Evolutionary conservation across 257 asterid genomes (phyloP), one percentile per base, ranked within the genome.

Genomic region (Solanum arcanum): DNA sequence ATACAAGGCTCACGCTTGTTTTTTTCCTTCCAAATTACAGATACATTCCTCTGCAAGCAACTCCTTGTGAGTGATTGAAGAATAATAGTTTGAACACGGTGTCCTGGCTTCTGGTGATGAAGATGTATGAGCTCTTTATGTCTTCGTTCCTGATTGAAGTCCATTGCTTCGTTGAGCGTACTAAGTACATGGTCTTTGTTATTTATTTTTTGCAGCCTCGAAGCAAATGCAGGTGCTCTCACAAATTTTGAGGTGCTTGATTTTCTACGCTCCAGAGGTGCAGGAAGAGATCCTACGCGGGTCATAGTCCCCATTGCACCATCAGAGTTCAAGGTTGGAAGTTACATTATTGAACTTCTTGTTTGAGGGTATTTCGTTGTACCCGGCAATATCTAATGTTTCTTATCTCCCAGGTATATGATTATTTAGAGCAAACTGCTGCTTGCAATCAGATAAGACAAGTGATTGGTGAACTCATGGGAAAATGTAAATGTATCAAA

Each of bases 181-280:
- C 16, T 86, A 10, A 41, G 47, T 44, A 64, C 78, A 29, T 35
- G 69, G 23, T 18, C 83, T 49, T 69, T 3, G 7, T 59, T 12
- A 18, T 47, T 31, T 66, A 44, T 75, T 39, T 87, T 83, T 78
- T 86, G 90, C 94, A 96, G 98, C 87, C 86, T 94, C 77, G 60
- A 92, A 89, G 31, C 91, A 12, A 90, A 86, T 89, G 95, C 90
- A 7, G 97, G 98, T 62, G 93, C 92, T 27, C 96, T 95, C 39
- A 91, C 98, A 69, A 94, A 96, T 87, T 94, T 91, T 80, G 98
- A 95, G 90, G 95, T 95, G 84, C 99, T 95, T 62, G 94, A 93
- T 83, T 93, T 92, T 64, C 90, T 96, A 88, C 89, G 94, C 90
- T 93, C 97, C 6, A 90, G 97, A 92, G 99, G 97, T 7, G 98